Conservation (phyloP, 352 stramenopile genomes). For the Phytopythium kandeliae region DNA sequence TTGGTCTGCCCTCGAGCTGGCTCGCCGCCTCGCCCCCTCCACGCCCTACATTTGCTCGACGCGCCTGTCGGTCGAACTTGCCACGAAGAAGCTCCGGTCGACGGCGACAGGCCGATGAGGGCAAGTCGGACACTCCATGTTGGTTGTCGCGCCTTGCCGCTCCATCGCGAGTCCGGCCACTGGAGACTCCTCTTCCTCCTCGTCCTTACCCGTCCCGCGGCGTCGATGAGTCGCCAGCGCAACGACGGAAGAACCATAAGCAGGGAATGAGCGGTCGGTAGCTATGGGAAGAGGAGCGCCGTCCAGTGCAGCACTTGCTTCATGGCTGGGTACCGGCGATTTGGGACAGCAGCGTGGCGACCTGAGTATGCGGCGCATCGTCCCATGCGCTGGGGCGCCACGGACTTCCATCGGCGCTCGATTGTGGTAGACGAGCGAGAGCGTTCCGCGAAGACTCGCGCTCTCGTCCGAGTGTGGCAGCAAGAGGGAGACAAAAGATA, state of each 20-base stretch:
- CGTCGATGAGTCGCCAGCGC: conserved; percentile 1
- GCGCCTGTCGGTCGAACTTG: too few species aligned
- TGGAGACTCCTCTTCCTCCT: neutral
- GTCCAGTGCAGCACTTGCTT: neutral
- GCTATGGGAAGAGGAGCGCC: neutral
- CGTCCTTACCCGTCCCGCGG: neutral
- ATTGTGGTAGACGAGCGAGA: too few species aligned
- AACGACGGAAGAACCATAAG: neutral
- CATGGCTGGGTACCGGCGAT: neutral
- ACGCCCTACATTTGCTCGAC: too few species aligned
- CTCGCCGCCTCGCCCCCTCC: too few species aligned
- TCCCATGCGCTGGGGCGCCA: too few species aligned
- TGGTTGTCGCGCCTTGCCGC: neutral
- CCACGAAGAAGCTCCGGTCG: neutral
- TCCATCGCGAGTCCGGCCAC: neutral
- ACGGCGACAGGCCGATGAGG: neutral
- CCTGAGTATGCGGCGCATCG: too few species aligned
- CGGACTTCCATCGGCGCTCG: too few species aligned
- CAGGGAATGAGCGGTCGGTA: neutral
- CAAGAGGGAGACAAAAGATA: too few species aligned
- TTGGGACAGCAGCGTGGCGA: neutral
- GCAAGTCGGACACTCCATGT: neutral
- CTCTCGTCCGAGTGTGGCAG: too few species aligned
- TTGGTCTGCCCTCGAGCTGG: neutral
- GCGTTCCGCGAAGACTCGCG: too few species aligned